Base-by-base conservation (phyloP, 2,329 filamentous ascomycete genomes). In the Aureobasidium lini region DNA sequence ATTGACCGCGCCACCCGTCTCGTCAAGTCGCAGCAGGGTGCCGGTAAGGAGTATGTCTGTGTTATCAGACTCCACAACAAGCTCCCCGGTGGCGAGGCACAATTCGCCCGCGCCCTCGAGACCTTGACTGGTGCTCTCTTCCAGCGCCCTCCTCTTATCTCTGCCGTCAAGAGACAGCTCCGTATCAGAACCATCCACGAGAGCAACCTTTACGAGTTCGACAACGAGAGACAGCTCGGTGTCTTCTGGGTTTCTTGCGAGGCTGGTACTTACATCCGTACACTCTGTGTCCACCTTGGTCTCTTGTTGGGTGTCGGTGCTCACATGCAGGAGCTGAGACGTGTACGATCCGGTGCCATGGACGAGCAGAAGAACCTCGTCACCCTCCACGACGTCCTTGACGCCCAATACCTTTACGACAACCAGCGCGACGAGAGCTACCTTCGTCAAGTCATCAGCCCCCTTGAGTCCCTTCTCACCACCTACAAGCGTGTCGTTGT, bases 221-320 rank as follows among this genome's bases (percentile, higher is more conserved):
- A 99, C 80, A 97, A 99, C 72, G 93, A 97, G 71, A 87, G 94
- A 69, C 92, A 97, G 75, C 84, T 99, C 39, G 94, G 89, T 75
- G 93, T 97, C 60, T 99, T 99, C 84, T 97, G 94, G 93, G 94
- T 97, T 68, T 95, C 90, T 77, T 99, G 94, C 77, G 94, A 99
- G 78, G 94, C 91, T 60, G 94, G 94, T 74, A 99, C 94, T 64
- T 99, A 99, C 76, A 97, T 99, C 74, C 89, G 94, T 81, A 99
- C 94, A 39, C 86, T 99, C 49, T 97, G 94, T 77, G 93, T 97
- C 44, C 94, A 97, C 78, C 76, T 99, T 67, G 89, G 90, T 75
- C 77, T 88, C 62, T 71, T 88, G 61, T 77, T 87, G 34, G 85
- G 93, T 72, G 91, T 96, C 61, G 93, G 93, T 67, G 94, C 90